phyloP scores from a whole-genome alignment of 441 rosid genomes.

The Pelargonium cotyledonis region DNA sequence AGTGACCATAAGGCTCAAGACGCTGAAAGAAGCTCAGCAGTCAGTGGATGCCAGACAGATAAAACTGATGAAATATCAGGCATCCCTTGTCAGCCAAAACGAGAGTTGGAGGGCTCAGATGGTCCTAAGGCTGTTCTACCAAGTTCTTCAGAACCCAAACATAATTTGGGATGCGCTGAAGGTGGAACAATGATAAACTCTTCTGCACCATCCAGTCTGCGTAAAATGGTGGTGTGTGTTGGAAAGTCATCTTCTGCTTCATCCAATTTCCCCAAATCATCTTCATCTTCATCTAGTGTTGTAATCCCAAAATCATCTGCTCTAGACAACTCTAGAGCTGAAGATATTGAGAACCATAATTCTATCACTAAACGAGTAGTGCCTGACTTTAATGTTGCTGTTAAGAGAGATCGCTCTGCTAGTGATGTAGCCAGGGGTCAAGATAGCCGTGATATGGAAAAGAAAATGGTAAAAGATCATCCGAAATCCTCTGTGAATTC shows the following conservation, averaged over 20 bases:
- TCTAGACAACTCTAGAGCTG: conserved; percentile 37
- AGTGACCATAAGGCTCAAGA: conserved; percentile 31
- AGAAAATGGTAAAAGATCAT: conserved; percentile 40
- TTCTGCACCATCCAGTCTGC: conserved; percentile 31
- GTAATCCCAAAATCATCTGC: conserved; percentile 32
- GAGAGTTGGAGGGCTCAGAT: conserved; percentile 32
- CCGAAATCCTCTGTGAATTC: conserved; percentile 32
- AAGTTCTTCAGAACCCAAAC: conserved; percentile 34
- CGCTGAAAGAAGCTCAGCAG: conserved; percentile 31
- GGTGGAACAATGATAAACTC: conserved; percentile 28
- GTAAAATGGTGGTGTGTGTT: conserved; percentile 34
- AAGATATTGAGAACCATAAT: conserved; percentile 35
- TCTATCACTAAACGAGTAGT: conserved; percentile 27
- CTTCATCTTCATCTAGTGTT: conserved; percentile 29
- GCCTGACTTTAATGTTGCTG: conserved; percentile 29
- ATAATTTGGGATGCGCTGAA: conserved; percentile 28
- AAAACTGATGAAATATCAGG: conserved; percentile 24
- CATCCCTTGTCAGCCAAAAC: conserved; percentile 27
- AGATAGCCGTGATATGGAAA: conserved; percentile 33
- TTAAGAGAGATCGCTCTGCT: conserved; percentile 40
- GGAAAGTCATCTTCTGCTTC: conserved; percentile 40
- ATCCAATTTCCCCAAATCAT: conserved; percentile 31
- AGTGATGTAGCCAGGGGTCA: conserved; percentile 35
- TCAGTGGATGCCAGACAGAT: conserved; percentile 30
- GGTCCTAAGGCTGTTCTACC: conserved; percentile 28